Evolutionary conservation across 192 early-diverging fungal species (phyloP).

Genomic region (Bifiguratus adelaidae): DNA sequence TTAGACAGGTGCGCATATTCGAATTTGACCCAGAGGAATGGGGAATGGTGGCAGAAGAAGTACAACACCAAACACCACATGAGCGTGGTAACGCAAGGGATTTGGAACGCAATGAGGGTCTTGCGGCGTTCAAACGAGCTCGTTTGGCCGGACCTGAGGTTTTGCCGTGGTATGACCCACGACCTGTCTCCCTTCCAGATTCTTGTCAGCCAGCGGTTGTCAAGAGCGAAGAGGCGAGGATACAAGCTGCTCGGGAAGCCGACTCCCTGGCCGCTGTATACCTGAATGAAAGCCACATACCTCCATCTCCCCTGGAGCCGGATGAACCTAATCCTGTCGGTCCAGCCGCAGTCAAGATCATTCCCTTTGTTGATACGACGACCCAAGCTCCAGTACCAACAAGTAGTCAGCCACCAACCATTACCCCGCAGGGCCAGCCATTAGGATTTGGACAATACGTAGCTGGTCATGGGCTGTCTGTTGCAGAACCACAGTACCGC

Average conservation of each 20-base stretch:
- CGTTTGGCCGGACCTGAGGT: too few species aligned
- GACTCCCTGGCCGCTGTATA: conserved; percentile 6
- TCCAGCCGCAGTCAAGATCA: too few species aligned
- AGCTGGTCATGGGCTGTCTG: too few species aligned
- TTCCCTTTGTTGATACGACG: too few species aligned
- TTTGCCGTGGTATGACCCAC: too few species aligned
- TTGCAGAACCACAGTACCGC: too few species aligned
- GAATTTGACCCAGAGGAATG: conserved; percentile 5
- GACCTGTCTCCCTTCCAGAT: too few species aligned
- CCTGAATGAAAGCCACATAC: conserved; percentile 7
- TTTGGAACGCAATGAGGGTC: conserved; percentile 12
- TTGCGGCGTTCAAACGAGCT: conserved; percentile 7
- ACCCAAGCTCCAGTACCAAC: too few species aligned
- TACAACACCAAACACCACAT: conserved; percentile 5
- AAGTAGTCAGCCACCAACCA: too few species aligned
- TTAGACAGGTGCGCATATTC: conserved; percentile 4
- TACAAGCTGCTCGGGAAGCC: conserved; percentile 4
- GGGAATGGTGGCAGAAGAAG: background rate
- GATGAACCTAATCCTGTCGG: too few species aligned
- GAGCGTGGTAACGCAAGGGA: conserved; percentile 15
- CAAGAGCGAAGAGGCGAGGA: conserved; percentile 1
- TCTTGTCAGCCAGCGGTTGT: background rate
- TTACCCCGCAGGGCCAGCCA: too few species aligned
- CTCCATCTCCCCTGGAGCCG: conserved; percentile 9
- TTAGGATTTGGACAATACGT: too few species aligned